phyloP scores from a whole-genome alignment of 441 rosid species.

The Isatis lusitanica region DNA sequence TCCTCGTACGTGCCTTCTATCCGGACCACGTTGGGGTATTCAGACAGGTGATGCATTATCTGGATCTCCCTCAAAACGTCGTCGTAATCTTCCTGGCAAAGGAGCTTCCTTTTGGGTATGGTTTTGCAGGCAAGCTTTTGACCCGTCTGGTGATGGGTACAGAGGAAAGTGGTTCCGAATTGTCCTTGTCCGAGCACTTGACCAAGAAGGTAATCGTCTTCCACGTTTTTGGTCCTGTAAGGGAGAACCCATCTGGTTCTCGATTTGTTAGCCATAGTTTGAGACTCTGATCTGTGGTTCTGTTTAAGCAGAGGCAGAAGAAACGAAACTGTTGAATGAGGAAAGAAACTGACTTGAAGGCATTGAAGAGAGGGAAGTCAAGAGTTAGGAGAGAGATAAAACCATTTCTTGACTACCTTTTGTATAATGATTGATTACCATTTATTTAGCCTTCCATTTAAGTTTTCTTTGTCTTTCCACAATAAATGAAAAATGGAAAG shows the following conservation, averaged over 20 bases:
- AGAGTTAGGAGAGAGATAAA: constrained; percentile 20
- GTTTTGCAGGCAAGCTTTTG: constrained; percentile 71
- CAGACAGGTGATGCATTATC: constrained; percentile 90
- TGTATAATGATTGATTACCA: constrained; percentile 14
- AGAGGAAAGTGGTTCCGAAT: constrained; percentile 75
- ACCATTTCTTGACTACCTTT: background rate
- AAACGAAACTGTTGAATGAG: constrained; percentile 12
- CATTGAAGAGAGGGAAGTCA: constrained; percentile 26
- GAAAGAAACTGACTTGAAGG: constrained; percentile 26
- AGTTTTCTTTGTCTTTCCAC: background rate
- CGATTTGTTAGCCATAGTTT: constrained; percentile 29
- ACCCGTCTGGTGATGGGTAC: constrained; percentile 57
- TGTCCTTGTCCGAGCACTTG: constrained; percentile 85
- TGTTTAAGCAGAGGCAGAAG: constrained; percentile 13
- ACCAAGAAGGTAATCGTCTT: constrained; percentile 64
- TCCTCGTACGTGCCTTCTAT: constrained; percentile 79
- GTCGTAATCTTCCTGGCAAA: constrained; percentile 52
- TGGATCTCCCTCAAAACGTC: constrained; percentile 62
- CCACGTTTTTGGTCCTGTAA: constrained; percentile 56
- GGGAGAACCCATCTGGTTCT: constrained; percentile 62
- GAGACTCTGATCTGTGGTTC: background rate
- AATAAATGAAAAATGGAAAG: too few species aligned
- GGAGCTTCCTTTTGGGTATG: constrained; percentile 75
- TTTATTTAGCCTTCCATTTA: constrained; percentile 4
- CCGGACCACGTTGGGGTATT: constrained; percentile 64